Evolutionary conservation across 169 alveolate species (phyloP), one percentile per base, ranked within the genome.

Genomic region (Plasmodium knowlesi): DNA sequence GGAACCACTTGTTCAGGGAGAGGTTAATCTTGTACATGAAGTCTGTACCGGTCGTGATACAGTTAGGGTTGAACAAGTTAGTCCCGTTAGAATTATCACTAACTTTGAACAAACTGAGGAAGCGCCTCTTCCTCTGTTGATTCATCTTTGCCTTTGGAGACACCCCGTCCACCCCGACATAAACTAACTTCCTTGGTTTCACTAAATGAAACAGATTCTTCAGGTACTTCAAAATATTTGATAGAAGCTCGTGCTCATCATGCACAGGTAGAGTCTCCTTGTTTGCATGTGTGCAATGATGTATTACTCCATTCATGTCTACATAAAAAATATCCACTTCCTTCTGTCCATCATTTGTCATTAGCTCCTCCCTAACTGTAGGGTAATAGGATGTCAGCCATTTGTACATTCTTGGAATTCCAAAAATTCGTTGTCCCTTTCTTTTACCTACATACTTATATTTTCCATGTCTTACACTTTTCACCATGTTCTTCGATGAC

Each of bases 81-180:
- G 88, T 12, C 14, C 95, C 30, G 14, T 95, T 67, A 57, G 91
- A 73, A 30, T 85, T 93, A 32, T 92, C 89, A 72, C 92, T 93
- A 3, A 98, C 84, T 81, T 98, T 99, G 70, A 97, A 93, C 22
- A 98, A 98, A 86, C 98, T 96, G 76, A 98, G 95, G 96, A 97
- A 99, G 76, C 99, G 96, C 50, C 99, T 95, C 19, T 97, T 97
- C 91, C 99, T 96, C 85, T 99, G 98, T 86, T 98, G 98, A 96
- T 98, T 98, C 98, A 99, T 98, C 96, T 99, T 99, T 2, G 99
- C 99, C 92, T 99, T 97, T n/a, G 99, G 99, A 34, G 99, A 99
- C n/a, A 99, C 99, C 0, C 99, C 99, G 95, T 99, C 99, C 14
- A 98, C 97, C 2, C 99, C 99, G 53, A 99, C 93, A 92, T 98